Conservation (phyloP, 176 grass and related monocot species). For the Lolium multiflorum region DNA sequence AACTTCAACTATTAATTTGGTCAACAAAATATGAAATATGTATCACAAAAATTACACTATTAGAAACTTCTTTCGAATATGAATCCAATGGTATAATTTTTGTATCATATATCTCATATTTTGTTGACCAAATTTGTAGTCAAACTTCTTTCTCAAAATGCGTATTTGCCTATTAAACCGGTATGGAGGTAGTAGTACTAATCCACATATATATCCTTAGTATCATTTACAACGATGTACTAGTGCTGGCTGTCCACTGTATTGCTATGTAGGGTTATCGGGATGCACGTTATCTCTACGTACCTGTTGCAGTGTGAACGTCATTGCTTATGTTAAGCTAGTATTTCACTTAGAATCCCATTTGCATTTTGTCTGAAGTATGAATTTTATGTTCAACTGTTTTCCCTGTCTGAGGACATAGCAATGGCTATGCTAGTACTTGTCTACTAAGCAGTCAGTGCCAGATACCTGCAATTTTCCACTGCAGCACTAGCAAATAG, state of each 20-base stretch:
- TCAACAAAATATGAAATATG: no score
- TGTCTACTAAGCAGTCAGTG: neutral
- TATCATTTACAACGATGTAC: neutral
- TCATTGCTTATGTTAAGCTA: constrained; percentile 5
- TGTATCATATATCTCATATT: no score
- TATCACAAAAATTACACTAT: no score
- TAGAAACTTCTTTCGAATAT: no score
- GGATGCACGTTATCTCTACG: neutral
- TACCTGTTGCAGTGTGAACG: neutral
- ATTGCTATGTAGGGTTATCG: neutral
- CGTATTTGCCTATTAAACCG: no score
- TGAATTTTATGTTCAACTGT: constrained; percentile 10
- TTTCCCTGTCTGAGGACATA: neutral
- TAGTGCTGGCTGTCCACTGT: neutral
- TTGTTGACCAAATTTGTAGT: no score
- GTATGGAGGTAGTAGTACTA: no score
- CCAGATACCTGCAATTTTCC: neutral
- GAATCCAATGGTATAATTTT: no score
- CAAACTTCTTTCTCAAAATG: no score
- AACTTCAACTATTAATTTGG: no score
- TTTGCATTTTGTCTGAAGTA: neutral
- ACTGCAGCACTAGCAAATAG: neutral
- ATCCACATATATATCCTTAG: constrained; percentile 19
- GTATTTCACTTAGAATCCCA: neutral
- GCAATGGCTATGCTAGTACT: neutral